Evolutionary conservation across 1,139 yeast species (phyloP).

Genomic region (Zygoascus sp.): DNA sequence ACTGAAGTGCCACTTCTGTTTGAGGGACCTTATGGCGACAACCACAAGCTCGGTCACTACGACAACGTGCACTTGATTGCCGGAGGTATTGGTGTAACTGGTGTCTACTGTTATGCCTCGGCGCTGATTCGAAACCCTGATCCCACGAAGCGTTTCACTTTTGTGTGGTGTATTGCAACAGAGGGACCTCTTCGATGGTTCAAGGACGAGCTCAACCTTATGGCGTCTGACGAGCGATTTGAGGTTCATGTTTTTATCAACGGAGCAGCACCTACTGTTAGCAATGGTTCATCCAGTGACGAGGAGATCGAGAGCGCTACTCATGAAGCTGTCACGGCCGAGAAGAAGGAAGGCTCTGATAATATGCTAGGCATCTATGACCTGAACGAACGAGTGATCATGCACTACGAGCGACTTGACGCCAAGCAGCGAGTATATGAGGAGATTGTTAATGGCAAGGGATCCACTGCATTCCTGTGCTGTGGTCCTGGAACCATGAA

Average conservation of each 20-base stretch:
- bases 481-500: slow-evolving; percentile 27
- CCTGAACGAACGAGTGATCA: background rate
- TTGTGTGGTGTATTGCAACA: slow-evolving; percentile 23
- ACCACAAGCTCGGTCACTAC: slow-evolving; percentile 44
- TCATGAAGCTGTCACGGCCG: background rate
- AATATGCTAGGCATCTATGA: too few relatives aligned
- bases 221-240: slow-evolving; percentile 15
- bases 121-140: slow-evolving; percentile 13
- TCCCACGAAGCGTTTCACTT: slow-evolving; percentile 28
- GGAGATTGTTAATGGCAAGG: slow-evolving; percentile 11
- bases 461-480: slow-evolving; percentile 19
- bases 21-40: slow-evolving; percentile 64
- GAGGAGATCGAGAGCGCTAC: background rate
- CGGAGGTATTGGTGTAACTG: slow-evolving; percentile 70
- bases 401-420: slow-evolving; percentile 12
- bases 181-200: slow-evolving; percentile 21
- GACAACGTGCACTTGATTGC: slow-evolving; percentile 49
- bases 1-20: slow-evolving; percentile 30
- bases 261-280: slow-evolving; percentile 14
- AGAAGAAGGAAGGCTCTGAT: background rate
- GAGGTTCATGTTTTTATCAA: slow-evolving; percentile 17
- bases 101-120: slow-evolving; percentile 32
- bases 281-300: background rate
- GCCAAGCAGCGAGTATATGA: slow-evolving; percentile 7
- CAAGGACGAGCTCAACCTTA: slow-evolving; percentile 16